Evolutionary conservation across 805 yeast species (phyloP), one percentile per base, ranked within the genome.

Genomic region (Diddensiella santjacobensis): DNA sequence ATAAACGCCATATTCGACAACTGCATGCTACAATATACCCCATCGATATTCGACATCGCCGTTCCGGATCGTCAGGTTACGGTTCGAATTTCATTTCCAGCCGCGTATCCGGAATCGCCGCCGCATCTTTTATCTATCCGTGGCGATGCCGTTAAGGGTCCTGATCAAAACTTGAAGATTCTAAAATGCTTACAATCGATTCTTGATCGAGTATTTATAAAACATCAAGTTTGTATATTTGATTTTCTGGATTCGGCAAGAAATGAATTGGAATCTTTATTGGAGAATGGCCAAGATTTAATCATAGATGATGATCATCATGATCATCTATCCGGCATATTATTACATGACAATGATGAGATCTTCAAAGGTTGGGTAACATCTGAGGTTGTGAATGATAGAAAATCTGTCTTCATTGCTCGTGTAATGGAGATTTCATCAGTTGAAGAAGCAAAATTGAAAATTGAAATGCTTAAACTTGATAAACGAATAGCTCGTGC

Each of bases 1-100:
- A 80, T 91, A 8, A 84, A 87, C 48, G 93, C 96, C 2, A 91
- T 93, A 10, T 91, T 80, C 60, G 96, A 96, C 0, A 85, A 74
- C 13, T 72, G 79, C 36, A 62, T 80, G 30, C 65, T 56, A 22
- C 51, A 55, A 31, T 53, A 57, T 47, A 56, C 66, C 3, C 52
- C 58, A 1, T 61, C 69, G 5, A 66, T 77, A 4, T 75, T 75
- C 40, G 70, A 84, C 11, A 67, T 68, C 22, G 65, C 79, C 0
- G 88, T 96, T 0, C 79, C 80, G 45, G 84, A 83, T 57, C 80
- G 78, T 44, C 73, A 74, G 30, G 71, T 84, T 40, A 64, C 65
- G 2, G 67, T 87, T n/a, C 83, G 84, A 55, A 62, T 91, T 51
- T 78, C 84, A 22, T 84, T 93, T 58, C 93, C 95, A 0, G 65